phyloP scores from a whole-genome alignment of 306 rosid genomes.

The Malus orientalis region DNA sequence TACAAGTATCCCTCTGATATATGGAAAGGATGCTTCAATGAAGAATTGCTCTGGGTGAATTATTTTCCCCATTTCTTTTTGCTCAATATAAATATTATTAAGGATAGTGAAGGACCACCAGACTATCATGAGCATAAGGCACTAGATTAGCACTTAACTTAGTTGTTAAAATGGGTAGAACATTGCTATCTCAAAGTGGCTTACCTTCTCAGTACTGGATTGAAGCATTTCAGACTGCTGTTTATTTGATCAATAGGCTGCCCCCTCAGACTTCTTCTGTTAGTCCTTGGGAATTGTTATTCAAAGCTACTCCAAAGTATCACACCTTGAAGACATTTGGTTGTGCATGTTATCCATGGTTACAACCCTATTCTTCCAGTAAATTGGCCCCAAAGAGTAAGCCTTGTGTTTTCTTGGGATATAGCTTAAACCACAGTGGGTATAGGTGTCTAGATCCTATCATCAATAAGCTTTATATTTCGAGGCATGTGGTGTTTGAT shows the following conservation, averaged over 20 bases:
- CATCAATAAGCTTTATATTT: too few relatives aligned
- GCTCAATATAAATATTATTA: not conserved
- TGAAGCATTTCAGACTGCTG: not conserved
- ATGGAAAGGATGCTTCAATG: constrained; percentile 8
- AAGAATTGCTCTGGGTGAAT: not conserved
- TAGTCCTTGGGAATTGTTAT: too few relatives aligned
- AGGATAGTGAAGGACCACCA: too few relatives aligned
- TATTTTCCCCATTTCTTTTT: not conserved
- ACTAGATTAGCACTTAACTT: too few relatives aligned
- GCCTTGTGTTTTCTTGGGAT: not conserved
- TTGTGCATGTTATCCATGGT: not conserved
- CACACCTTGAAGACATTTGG: not conserved
- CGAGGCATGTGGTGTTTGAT: too few relatives aligned
- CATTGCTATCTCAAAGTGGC: not conserved
- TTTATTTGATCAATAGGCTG: not conserved
- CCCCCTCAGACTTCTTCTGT: not conserved
- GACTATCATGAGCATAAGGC: too few relatives aligned
- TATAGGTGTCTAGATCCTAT: not conserved
- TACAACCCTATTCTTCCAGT: not conserved
- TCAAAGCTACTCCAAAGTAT: too few relatives aligned
- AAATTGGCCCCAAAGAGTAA: not conserved
- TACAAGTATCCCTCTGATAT: constrained; percentile 10
- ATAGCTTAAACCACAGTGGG: not conserved
- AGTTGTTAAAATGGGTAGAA: too few relatives aligned
- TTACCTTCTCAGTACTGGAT: not conserved